A percentile compares a stretch with the other conserved stretches of the same genome.
Conservation (phyloP, 495 filamentous ascomycete genomes). For the Penicillium lividum region DNA sequence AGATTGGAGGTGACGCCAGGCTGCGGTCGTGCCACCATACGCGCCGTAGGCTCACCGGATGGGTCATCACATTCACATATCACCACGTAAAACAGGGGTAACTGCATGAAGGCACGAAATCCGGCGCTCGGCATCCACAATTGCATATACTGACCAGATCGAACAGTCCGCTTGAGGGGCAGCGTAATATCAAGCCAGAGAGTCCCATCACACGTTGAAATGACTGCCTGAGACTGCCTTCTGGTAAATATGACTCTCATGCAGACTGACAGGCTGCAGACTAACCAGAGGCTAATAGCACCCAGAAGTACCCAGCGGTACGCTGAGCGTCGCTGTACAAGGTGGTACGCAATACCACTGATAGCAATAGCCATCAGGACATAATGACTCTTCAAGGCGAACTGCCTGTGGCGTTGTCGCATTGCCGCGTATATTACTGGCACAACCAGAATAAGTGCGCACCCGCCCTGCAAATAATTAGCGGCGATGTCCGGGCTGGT, state of each 20-base stretch:
- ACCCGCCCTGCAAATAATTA: background rate
- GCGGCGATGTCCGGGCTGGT: background rate
- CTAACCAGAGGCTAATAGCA: background rate
- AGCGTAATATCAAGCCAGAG: background rate
- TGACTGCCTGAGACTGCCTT: background rate
- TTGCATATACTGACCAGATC: slow-evolving; percentile 5
- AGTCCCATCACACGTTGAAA: background rate
- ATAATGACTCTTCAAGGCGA: background rate
- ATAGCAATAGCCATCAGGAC: background rate
- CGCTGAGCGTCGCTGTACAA: background rate
- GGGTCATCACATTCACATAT: background rate
- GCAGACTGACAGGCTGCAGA: background rate
- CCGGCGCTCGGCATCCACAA: slow-evolving; percentile 1
- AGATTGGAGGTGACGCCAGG: background rate
- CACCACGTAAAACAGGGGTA: slow-evolving; percentile 6
- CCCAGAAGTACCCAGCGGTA: background rate
- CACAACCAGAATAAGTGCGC: background rate
- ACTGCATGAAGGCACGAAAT: background rate
- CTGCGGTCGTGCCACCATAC: background rate
- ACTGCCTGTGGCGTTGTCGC: background rate
- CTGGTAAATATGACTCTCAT: background rate
- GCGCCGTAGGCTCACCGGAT: background rate
- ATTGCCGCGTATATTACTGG: background rate
- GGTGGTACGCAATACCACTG: background rate
- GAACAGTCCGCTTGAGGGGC: background rate